Evolutionary conservation across 1,139 yeast genomes (phyloP).

Genomic region (Geotrichum aggregatum): DNA sequence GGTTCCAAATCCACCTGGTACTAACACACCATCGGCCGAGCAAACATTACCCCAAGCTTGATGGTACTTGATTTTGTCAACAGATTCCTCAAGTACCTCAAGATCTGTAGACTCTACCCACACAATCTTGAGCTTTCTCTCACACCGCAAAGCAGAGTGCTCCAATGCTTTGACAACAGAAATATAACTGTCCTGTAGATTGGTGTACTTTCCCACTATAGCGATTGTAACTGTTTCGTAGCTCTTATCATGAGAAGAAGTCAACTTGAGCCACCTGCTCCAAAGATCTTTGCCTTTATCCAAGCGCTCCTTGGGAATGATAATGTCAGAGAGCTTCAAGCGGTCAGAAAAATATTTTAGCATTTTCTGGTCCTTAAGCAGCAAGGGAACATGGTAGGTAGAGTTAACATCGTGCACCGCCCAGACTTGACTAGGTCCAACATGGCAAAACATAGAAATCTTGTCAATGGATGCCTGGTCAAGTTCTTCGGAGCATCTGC

Average conservation of each 20-base stretch:
- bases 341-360: slow-evolving; percentile 69
- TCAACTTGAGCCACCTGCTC: slow-evolving; percentile 73
- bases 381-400: slow-evolving; percentile 93
- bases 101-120: slow-evolving; percentile 96
- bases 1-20: slow-evolving; percentile 97
- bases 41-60: slow-evolving; percentile 94
- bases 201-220: slow-evolving; percentile 93
- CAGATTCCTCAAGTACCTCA: slow-evolving; percentile 63
- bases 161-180: slow-evolving; percentile 94
- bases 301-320: slow-evolving; percentile 52
- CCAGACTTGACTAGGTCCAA: slow-evolving; percentile 93
- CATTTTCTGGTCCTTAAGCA: slow-evolving; percentile 82
- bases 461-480: slow-evolving; percentile 83
- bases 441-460: slow-evolving; percentile 98
- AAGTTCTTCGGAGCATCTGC: slow-evolving; percentile 85
- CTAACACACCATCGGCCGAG: slow-evolving; percentile 93
- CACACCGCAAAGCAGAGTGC: slow-evolving; percentile 88
- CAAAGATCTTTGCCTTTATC: slow-evolving; percentile 66
- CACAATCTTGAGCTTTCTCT: slow-evolving; percentile 74
- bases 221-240: slow-evolving; percentile 89
- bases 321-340: slow-evolving; percentile 54
- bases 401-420: slow-evolving; percentile 97
- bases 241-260: slow-evolving; percentile 72
- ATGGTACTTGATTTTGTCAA: slow-evolving; percentile 74
- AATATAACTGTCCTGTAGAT: slow-evolving; percentile 89